Base-by-base conservation (phyloP, 2,329 filamentous ascomycete genomes). In the Phyllosticta citribraziliensis region DNA sequence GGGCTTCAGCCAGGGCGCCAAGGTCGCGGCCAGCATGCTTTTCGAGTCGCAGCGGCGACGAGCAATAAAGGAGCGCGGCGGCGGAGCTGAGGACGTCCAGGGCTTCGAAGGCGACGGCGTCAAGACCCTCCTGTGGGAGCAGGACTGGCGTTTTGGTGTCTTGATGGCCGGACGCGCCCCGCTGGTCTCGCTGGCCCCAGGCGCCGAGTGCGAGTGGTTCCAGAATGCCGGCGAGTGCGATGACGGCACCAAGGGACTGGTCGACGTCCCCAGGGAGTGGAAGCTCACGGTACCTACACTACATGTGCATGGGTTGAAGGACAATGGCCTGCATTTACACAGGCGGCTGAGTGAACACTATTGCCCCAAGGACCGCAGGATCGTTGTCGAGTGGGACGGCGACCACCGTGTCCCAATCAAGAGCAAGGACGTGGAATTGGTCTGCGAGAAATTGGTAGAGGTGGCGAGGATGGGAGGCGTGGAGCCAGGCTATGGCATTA, bases 331-430 rank as follows among this genome's bases (percentile, higher is more conserved):
- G 24, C 74, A 81, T 62, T 72, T 83, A 53, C 87, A 89, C 69
- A 73, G 79, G 60, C 75, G 79, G 68, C 67, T 87, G 65, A 68
- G 84, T 57, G 71, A 82, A 9, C 72, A 81, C 57, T 91, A 86
- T 70, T 88, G 84, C 68, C 77, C 83, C 56, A 68, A 75, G 10
- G 79, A 77, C 0, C 82, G 75, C 2, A 75, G 80, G 5, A 78
- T 73, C 50, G 64, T 91, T 54, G 71, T 92, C 1, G 86, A 91
- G 70, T 92, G 88, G 89, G 81, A 89, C 62, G 88, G 87, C 0
- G 80, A 79, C 1, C 89, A 93, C 70, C 76, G 88, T 5, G 77
- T 93, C 56, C 87, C 88, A 1, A 80, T 92, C 63, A 88, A 88
- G 76, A 77, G 74, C 22, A 74, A 72, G 30, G 88, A 91, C 71